phyloP scores from a whole-genome alignment of 352 stramenopile species.

The Globisporangium nodosum region DNA sequence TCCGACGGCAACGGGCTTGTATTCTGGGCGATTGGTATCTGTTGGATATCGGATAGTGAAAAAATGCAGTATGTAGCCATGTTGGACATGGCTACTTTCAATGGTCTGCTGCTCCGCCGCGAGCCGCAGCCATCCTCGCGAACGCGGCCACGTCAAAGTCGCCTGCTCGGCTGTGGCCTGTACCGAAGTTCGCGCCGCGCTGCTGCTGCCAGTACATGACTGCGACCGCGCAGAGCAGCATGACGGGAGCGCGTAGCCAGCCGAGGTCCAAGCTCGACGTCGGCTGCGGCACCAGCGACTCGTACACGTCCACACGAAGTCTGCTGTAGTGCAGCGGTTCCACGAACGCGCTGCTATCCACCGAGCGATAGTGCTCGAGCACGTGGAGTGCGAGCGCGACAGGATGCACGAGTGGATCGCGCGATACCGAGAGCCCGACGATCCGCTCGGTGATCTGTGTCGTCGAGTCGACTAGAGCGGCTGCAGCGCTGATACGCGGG shows the following conservation, averaged over 20 bases:
- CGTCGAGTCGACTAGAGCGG: background rate
- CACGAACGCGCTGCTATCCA: background rate
- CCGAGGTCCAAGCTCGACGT: conserved; percentile 23
- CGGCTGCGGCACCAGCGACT: conserved; percentile 15
- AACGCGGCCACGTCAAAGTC: conserved; percentile 7
- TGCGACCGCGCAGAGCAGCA: conserved; percentile 31
- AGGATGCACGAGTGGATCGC: conserved; percentile 12
- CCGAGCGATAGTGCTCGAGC: background rate
- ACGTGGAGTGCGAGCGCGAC: conserved; percentile 7
- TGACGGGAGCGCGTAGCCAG: conserved; percentile 31
- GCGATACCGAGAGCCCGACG: conserved; percentile 1
- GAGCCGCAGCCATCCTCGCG: conserved; percentile 9
- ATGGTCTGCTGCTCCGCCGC: background rate
- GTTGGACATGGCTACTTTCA: no score
- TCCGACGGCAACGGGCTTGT: no score
- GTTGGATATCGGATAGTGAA: no score
- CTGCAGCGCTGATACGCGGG: background rate
- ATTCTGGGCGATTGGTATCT: no score
- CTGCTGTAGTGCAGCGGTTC: background rate
- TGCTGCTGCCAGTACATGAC: conserved; percentile 42
- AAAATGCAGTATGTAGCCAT: no score
- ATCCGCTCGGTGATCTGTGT: background rate
- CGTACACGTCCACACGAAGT: conserved; percentile 20
- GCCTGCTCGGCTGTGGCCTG: background rate
- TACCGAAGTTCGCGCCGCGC: background rate